Evolutionary conservation across 306 rosid genomes (phyloP), one percentile per base, ranked within the genome.

Genomic region (Lathyrus sativus): DNA sequence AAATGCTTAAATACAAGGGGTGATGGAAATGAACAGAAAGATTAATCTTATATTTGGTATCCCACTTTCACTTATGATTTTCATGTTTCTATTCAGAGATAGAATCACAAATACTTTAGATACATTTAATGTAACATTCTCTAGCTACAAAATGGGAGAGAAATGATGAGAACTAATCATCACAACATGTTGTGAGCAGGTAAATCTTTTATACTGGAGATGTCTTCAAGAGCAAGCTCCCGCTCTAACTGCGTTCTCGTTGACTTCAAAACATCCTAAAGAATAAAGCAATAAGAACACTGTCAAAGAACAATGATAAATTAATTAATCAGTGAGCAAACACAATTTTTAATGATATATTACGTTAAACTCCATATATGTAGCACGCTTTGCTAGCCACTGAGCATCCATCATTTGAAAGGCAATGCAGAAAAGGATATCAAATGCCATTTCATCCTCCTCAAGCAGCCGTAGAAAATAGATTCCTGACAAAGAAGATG

Each of bases 331-430:
- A 35, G 57, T 31, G 57, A 60, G 44, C 58, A 54, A 14, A 66
- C 24, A 74, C 9, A 49, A 42, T 26, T 46, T 19, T 46, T 19
- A 14, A 35, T 11, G 71, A 70, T 7, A 14, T 9, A 44, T 65
- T 90, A 93, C 99, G 51, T 93, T 93, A 81, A 93, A 93, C 33
- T 90, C 90, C 99, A 93, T 88, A 64, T 93, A 93, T 0, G 99
- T 79, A 29, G 99, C 97, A n/a, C 86, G 91, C 78, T 78, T 88
- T 18, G 97, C 92, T 7, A 93, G 92, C 99, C 99, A 93, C 63
- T 90, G 96, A 53, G 90, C 96, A 83, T 93, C 99, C 97, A 93
- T 88, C 95, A 90, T 85, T 78, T 76, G 89, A 75, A 86, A 93
- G 62, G 97, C 88, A 39, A 90, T 76, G 71, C 99, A 90, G 62